phyloP scores from a whole-genome alignment of 768 basidiomycete genomes.

The Porphyrellus cyaneotinctus region DNA sequence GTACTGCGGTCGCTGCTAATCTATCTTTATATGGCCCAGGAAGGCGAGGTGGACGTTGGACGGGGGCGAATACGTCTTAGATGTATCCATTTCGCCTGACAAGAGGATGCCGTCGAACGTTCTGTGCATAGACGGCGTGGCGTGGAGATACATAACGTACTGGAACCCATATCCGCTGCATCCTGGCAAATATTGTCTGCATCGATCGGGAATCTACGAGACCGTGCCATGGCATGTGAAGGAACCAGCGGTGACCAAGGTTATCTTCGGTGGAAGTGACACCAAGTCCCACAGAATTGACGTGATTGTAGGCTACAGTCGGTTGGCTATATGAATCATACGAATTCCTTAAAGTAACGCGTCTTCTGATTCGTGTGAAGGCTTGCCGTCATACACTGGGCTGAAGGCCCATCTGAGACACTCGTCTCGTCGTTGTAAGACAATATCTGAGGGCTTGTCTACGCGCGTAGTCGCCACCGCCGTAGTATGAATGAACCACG shows the following conservation, averaged over 20 bases:
- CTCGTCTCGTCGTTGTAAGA: too few species aligned
- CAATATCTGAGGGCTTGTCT: too few species aligned
- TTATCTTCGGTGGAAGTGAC: slow-evolving; percentile 40
- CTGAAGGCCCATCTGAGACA: too few species aligned
- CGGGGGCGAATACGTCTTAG: neutral
- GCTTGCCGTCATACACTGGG: neutral
- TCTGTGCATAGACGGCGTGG: neutral
- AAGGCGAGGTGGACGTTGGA: slow-evolving; percentile 8
- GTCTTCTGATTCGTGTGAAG: too few species aligned
- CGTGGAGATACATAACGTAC: slow-evolving; percentile 13
- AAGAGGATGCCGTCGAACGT: neutral
- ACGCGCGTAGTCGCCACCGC: slow-evolving; percentile 14
- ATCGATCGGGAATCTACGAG: slow-evolving; percentile 21
- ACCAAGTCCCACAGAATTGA: slow-evolving; percentile 32
- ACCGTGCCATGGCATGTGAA: slow-evolving; percentile 35
- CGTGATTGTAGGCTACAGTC: slow-evolving; percentile 15
- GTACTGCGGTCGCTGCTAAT: slow-evolving; percentile 8
- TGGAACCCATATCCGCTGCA: slow-evolving; percentile 42
- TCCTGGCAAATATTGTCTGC: too few species aligned
- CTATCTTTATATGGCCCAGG: slow-evolving; percentile 10
- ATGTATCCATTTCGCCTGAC: slow-evolving; percentile 1
- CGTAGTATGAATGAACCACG: neutral
- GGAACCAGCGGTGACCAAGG: slow-evolving; percentile 8
- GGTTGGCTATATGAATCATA: neutral
- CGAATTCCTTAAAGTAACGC: too few species aligned